Base-by-base conservation (phyloP, 805 yeast species). In the Cyberlindnera sargentensis region DNA sequence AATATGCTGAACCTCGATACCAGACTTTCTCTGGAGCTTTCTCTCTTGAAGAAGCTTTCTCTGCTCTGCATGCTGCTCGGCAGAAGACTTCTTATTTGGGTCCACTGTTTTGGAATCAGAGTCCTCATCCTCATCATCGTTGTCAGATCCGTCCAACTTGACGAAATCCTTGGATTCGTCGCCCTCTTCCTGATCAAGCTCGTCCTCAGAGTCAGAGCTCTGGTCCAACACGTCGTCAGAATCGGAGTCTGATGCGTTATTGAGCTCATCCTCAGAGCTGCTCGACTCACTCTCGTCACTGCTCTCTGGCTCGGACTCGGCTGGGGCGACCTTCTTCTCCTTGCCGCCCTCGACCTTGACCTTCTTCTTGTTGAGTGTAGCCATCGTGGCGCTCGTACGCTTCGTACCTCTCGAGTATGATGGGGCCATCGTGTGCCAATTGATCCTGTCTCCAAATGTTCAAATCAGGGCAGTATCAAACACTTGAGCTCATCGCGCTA, bases 21-120 rank as follows among this genome's bases (percentile, higher is more conserved):
- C 98, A n/a, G 93, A 76, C 60, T 84, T 86, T 69, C 96, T 80
- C 60, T 81, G 79, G 51, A 87, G 68, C 64, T 90, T 91, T 66
- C 99, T 80, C 61, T 90, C 96, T 45, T 78, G 77, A 33, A 84
- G 71, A 33, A 82, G 60, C 56, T 80, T 80, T 62, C 82, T 82
- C 66, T 91, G 96, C 61, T 87, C 96, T 28, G 81, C 81, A 60
- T 87, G 95, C 53, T 77, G 79, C 59, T 82, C 88, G 43, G 70
- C 76, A 1, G 86, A 76, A 50, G 72, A 66, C 44, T 72, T 72
- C 47, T 70, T 73, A 30, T 61, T 56, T 27, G 64, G 65, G 8
- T 56, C 56, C 3, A 53, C 58, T 28, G 52, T 60, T 9, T 52
- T 61, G 4, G 47, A 54, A 15, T 55, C 56, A 31, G 49, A 47